Evolutionary conservation across 2,329 filamentous ascomycete genomes (phyloP).

Genomic region (Sclerotinia subarctica): DNA sequence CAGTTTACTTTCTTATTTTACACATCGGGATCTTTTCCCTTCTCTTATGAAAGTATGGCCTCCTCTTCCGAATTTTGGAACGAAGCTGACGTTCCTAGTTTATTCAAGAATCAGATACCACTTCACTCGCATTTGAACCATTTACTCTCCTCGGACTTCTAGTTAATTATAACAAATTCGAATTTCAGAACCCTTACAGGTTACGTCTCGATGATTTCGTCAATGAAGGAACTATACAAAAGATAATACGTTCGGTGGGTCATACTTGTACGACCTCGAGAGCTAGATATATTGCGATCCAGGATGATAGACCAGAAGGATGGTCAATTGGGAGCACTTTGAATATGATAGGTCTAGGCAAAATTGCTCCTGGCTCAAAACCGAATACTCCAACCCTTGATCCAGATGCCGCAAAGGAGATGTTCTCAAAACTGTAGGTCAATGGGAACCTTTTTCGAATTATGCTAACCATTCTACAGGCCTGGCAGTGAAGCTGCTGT

Average conservation of each 20-base stretch:
- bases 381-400: constrained; percentile 62
- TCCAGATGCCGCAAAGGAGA: constrained; percentile 74
- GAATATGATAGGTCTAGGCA: constrained; percentile 78
- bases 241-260: constrained; percentile 75
- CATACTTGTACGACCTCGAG: constrained; percentile 65
- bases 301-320: constrained; percentile 85
- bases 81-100: constrained; percentile 51
- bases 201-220: constrained; percentile 91
- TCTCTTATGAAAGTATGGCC: constrained; percentile 80
- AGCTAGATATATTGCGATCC: constrained; percentile 76
- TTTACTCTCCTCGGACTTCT: constrained; percentile 82
- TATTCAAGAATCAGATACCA: constrained; percentile 72
- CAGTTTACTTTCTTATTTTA: constrained; percentile 89
- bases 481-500: constrained; percentile 77
- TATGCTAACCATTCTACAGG: constrained; percentile 46
- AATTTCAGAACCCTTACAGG: constrained; percentile 95
- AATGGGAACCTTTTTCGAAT: background rate
- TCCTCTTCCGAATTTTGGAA: background rate
- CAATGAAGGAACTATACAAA: constrained; percentile 81
- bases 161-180: constrained; percentile 99
- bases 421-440: constrained; percentile 75
- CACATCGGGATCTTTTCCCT: constrained; percentile 90
- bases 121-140: constrained; percentile 63
- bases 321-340: constrained; percentile 83
- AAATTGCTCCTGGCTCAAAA: constrained; percentile 66